A percentile compares a stretch with the other conserved stretches of the same genome.
Evolutionary conservation across 2,329 filamentous ascomycete species (phyloP).

Genomic region (Botryotinia calthae): DNA sequence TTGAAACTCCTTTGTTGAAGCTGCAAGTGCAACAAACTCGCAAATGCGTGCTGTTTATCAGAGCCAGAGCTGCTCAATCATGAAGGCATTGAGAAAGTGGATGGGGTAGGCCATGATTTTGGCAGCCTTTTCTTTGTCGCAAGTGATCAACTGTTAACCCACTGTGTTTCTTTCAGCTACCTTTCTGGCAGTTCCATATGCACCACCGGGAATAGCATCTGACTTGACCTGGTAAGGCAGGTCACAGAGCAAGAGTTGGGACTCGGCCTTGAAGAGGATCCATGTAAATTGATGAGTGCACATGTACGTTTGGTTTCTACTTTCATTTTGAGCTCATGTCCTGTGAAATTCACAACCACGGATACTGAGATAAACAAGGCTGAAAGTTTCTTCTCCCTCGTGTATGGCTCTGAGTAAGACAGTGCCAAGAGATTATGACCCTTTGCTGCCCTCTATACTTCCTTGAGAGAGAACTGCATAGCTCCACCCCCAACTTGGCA

Average conservation of each 20-base stretch:
- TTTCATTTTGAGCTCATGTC: background rate
- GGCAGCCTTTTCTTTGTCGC: background rate
- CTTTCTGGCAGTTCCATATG: background rate
- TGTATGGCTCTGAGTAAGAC: background rate
- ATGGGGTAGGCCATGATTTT: conserved; percentile 24
- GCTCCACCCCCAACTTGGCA: background rate
- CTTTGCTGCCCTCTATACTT: background rate
- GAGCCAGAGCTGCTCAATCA: conserved; percentile 31
- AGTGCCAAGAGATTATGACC: background rate
- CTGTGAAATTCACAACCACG: too few relatives aligned
- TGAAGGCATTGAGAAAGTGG: conserved; percentile 22
- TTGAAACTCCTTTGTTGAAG: too few relatives aligned
- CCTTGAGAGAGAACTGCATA: background rate
- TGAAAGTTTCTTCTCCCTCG: background rate
- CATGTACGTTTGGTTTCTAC: too few relatives aligned
- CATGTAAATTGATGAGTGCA: background rate
- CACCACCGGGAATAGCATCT: background rate
- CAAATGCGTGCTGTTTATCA: too few relatives aligned
- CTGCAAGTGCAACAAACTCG: too few relatives aligned
- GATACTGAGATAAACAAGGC: background rate
- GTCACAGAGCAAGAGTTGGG: background rate
- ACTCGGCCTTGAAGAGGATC: background rate
- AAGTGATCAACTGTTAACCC: background rate
- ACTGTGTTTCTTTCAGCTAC: background rate
- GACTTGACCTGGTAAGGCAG: background rate